Evolutionary conservation across 2,329 filamentous ascomycete genomes (phyloP), one percentile per base, ranked within the genome.

Genomic region (Metarhizium rileyi): DNA sequence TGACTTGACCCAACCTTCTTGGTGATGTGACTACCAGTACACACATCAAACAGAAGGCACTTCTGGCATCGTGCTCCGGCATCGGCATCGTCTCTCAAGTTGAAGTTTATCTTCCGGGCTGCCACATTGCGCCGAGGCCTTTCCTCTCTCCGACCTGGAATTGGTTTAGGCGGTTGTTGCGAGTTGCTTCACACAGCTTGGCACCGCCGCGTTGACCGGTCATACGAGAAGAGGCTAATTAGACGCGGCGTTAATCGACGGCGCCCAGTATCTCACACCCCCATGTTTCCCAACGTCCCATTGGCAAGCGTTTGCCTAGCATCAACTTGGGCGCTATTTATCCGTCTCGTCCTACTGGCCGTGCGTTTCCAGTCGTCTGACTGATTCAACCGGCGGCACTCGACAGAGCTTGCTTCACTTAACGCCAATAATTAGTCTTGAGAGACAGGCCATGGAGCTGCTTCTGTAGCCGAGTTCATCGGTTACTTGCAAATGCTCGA

Each of bases 171-270:
- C 35, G 16, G n/a, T 38, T 10, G 35, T 20, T 38, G 35, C 20
- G 35, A 36, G 9, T 16, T 10, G 27, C 27, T 28, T 8, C 16
- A 5, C 30, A 18, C 20, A 23, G 44, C 44, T 46, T 58, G 54
- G 52, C 58, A 59, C 60, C 61, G 60, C 60, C 60, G 60, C 60
- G 53, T 54, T 53, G 56, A 60, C 52, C 55, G 52, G 55, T 52
- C 53, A 59, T 59, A 60, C 53, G 55, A 62, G 58, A 58, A 56
- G 58, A 59, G 62, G 54, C n/a, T n/a, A n/a, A n/a, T 54, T 62
- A 62, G 59, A 61, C 60, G 60, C 60, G 60, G 60, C 60, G 60
- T 62, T 59, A 62, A 62, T 57, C 50, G 52, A 49, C 48, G 51
- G 23, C 36, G 44, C 38, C 12, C 22, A 4, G 10, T 25, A 20